Conservation (phyloP, 1,284 basidiomycete genomes). For the Ustilago trichophora region DNA sequence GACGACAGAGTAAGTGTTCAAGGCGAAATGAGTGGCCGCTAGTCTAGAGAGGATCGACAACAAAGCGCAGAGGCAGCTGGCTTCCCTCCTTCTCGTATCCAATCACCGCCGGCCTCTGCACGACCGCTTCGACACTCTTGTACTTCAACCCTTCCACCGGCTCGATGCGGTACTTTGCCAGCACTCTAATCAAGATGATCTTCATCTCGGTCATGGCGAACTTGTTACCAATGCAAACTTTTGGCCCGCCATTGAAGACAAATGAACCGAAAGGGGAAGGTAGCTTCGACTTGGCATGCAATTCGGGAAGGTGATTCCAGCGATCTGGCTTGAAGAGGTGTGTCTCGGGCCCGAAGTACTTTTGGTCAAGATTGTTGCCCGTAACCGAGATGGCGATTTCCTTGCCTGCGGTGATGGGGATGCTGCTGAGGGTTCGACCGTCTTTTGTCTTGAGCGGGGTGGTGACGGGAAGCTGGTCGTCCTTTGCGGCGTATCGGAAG, state of each 20-base stretch:
- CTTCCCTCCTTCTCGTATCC: constrained; percentile 46
- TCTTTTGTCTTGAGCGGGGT: constrained; percentile 49
- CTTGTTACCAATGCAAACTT: constrained; percentile 58
- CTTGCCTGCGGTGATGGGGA: constrained; percentile 42
- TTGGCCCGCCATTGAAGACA: constrained; percentile 54
- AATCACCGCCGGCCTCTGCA: constrained; percentile 43
- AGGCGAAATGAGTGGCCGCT: no score
- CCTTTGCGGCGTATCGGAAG: constrained; percentile 45
- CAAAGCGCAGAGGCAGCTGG: constrained; percentile 34
- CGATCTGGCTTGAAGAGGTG: constrained; percentile 55
- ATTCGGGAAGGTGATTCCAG: constrained; percentile 49
- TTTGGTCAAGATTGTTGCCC: constrained; percentile 34
- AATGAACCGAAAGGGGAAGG: constrained; percentile 53
- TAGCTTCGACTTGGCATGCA: constrained; percentile 24
- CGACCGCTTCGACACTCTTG: constrained; percentile 48
- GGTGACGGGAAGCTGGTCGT: constrained; percentile 58
- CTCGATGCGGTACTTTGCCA: constrained; percentile 38
- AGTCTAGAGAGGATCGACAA: constrained; percentile 24
- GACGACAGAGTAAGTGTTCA: no score
- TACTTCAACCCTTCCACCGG: constrained; percentile 36
- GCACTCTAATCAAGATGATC: constrained; percentile 34
- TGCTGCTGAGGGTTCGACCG: constrained; percentile 45
- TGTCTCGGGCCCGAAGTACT: constrained; percentile 57
- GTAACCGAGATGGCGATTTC: constrained; percentile 47
- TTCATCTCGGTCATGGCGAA: constrained; percentile 58